Percentiles rank a stretch among this genome's conserved stretches.
Evolutionary conservation across 2,329 filamentous ascomycete genomes (phyloP).

Genomic region (Teratosphaeria viscida): DNA sequence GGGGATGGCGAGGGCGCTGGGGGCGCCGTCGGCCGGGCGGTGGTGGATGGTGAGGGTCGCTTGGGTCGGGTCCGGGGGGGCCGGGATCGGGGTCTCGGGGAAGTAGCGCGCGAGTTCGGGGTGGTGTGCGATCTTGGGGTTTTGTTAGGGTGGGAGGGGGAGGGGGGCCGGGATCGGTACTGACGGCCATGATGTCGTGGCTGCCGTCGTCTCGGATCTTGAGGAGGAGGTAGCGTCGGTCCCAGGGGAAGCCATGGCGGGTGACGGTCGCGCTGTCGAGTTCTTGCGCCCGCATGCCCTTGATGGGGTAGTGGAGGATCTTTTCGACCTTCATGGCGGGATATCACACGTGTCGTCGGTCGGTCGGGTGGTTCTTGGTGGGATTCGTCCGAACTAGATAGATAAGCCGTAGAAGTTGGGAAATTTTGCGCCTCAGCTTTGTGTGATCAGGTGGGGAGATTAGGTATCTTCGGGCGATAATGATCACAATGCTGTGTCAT

Average conservation of each 20-base stretch:
- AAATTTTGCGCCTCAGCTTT: neutral
- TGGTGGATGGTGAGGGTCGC: conserved; percentile 30
- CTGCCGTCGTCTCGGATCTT: conserved; percentile 24
- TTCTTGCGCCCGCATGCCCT: conserved; percentile 33
- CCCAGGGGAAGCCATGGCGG: conserved; percentile 35
- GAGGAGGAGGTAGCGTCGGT: conserved; percentile 35
- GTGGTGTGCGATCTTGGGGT: conserved; percentile 28
- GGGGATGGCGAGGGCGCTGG: conserved; percentile 27
- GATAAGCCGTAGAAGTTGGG: no score
- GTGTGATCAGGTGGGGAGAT: no score
- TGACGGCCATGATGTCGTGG: neutral
- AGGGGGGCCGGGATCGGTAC: no score
- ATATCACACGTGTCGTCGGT: no score
- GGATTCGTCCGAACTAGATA: no score
- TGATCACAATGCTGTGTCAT: no score
- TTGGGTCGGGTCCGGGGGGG: conserved; percentile 16
- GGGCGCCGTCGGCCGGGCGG: conserved; percentile 24
- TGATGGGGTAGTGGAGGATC: conserved; percentile 40
- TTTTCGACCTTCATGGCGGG: conserved; percentile 22
- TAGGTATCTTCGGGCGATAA: neutral
- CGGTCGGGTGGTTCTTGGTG: no score
- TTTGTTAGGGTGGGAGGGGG: no score
- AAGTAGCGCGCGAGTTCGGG: conserved; percentile 33
- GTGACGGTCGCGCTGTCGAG: conserved; percentile 31
- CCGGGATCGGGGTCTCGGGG: conserved; percentile 25